Evolutionary conservation across 2,329 filamentous ascomycete species (phyloP).

Genomic region (Ploettnerulaceae sp.): DNA sequence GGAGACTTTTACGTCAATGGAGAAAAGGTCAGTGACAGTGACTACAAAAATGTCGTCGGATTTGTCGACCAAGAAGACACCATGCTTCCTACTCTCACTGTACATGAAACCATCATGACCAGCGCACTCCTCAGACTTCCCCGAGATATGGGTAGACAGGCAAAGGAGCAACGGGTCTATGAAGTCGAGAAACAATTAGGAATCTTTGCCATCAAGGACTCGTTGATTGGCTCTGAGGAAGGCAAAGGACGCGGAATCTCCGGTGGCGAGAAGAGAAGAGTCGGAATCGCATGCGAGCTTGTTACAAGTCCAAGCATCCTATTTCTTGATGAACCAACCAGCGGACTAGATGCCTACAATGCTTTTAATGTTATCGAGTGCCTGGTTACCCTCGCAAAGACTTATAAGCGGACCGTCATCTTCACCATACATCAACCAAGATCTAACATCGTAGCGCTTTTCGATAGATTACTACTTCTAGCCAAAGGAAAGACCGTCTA

Average conservation of each 20-base stretch:
- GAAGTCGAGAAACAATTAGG: slow-evolving; percentile 96
- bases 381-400: slow-evolving; percentile 89
- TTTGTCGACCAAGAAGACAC: slow-evolving; percentile 99
- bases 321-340: slow-evolving; percentile 95
- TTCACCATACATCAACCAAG: slow-evolving; percentile 98
- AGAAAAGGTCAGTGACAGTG: slow-evolving; percentile 75
- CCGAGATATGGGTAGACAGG: slow-evolving; percentile 76
- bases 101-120: slow-evolving; percentile 95
- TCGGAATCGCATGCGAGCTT: slow-evolving; percentile 94
- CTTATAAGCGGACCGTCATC: slow-evolving; percentile 92
- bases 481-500: slow-evolving; percentile 89
- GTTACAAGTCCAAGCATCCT: slow-evolving; percentile 96
- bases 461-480: slow-evolving; percentile 87
- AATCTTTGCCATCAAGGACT: slow-evolving; percentile 89
- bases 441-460: slow-evolving; percentile 96
- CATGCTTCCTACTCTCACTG: slow-evolving; percentile 90
- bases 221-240: slow-evolving; percentile 93
- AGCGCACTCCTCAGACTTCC: slow-evolving; percentile 91
- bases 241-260: slow-evolving; percentile 92
- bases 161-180: slow-evolving; percentile 87
- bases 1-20: slow-evolving; percentile 93
- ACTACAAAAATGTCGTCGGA: slow-evolving; percentile 88
- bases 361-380: slow-evolving; percentile 98
- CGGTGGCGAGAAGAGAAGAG: slow-evolving; percentile 91
- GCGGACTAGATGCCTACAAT: slow-evolving; percentile 92